A percentile compares a stretch with the other conserved stretches of the same genome.
Evolutionary conservation across 257 asterid genomes (phyloP).

Genomic region (Nemophila menziesii): DNA sequence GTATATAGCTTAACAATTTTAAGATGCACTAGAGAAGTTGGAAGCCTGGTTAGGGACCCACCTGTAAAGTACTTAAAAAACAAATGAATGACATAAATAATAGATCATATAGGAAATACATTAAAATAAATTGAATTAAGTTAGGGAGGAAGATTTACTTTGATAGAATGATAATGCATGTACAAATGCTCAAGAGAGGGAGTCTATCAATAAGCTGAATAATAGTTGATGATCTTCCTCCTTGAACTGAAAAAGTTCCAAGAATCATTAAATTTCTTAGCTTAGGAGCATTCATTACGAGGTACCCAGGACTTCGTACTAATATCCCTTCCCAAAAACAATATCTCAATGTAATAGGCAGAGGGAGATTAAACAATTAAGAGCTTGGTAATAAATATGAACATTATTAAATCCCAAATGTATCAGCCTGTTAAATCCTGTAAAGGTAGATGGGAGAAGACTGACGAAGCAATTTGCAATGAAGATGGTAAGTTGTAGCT

Average conservation of each 20-base stretch:
- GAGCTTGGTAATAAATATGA: not conserved
- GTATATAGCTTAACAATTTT: not conserved
- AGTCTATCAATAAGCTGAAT: slow-evolving; percentile 1
- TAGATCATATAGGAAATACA: not conserved
- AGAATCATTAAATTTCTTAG: slow-evolving; percentile 1
- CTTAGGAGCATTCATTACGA: slow-evolving; percentile 6
- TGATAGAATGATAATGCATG: slow-evolving; percentile 4
- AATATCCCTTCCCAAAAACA: not conserved
- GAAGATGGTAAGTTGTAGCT: slow-evolving; percentile 12
- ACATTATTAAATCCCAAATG: not conserved
- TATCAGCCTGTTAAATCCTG: slow-evolving; percentile 8
- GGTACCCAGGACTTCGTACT: not conserved
- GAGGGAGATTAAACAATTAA: slow-evolving; percentile 3
- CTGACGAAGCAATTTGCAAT: slow-evolving; percentile 5
- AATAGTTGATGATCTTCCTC: slow-evolving; percentile 3
- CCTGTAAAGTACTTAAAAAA: slow-evolving; percentile 6
- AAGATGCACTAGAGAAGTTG: slow-evolving; percentile 6
- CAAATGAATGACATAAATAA: slow-evolving; percentile 1
- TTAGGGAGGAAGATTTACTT: no score
- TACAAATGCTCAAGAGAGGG: slow-evolving; percentile 7
- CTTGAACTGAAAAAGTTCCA: not conserved
- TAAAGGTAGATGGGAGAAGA: slow-evolving; percentile 1
- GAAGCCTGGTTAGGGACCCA: slow-evolving; percentile 5
- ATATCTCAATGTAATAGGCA: slow-evolving; percentile 7
- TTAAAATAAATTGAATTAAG: not conserved